Evolutionary conservation across 768 basidiomycete species (phyloP), one percentile per base, ranked within the genome.

Genomic region (Suillus weaverae): DNA sequence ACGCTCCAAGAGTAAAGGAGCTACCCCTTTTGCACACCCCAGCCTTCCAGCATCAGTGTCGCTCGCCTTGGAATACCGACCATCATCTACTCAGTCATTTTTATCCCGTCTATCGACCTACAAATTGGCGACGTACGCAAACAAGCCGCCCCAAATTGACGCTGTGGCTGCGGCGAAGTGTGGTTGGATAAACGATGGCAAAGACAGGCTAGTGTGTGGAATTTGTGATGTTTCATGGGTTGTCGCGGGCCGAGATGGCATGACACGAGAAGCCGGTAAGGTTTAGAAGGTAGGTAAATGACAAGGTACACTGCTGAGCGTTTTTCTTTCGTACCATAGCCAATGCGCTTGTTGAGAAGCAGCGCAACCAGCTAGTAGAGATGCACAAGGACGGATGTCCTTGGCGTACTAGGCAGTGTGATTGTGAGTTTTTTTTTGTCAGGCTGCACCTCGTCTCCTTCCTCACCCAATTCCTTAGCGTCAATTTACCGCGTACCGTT

Each of bases 141-240:
- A 90, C 67, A 94, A 94, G 73, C 91, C 92, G 0, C 62, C 85
- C 0, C 79, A 81, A 11, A 88, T 94, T 35, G 86, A 94, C 63
- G 88, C 92, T 1, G 91, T 94, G 16, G 87, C 92, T 20, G 92
- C 92, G 3, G 82, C 92, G 0, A 91, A 85, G 73, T 91, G 90
- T 71, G 92, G 92, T 2, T 95, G 92, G 92, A 79, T 84, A 30
- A 94, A 94, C 66, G 87, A 92, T 60, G 90, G 91, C 50, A 92
- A 91, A 75, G 92, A 94, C 64, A 81, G 92, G 55, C 75, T 94
- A 22, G 81, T 89, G 3, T 94, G 92, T 69, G 87, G 87, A 3
- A 75, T 93, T 20, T 94, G 92, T 69, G 80, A 78, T 63, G 81
- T 82, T 13, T 89, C 89, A 38, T 94, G 92, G 92, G 87, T 91